Base-by-base conservation (phyloP, 495 filamentous ascomycete genomes). In the Penicillium atrosanguineum region DNA sequence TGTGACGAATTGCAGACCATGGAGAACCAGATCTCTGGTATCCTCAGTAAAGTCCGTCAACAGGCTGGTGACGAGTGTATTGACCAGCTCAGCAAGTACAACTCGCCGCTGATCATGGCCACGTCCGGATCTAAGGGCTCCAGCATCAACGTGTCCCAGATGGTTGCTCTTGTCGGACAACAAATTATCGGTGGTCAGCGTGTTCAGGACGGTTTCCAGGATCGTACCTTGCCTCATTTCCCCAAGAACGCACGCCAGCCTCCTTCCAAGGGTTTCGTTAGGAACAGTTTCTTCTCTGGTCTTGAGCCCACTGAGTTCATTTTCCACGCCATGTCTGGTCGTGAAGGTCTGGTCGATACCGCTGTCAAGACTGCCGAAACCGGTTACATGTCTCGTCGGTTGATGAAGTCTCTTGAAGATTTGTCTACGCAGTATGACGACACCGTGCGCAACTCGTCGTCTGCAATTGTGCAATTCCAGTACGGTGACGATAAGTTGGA, bases 311-410 rank as follows among this genome's bases (percentile, higher is more conserved):
- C 85, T 0, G 94, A 98, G 64, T 97, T 98, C 72, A 83, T 97
- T 54, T 97, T 98, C 76, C 94, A 98, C 79, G 94, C 94, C 54
- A 96, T 97, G 75, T 94, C 90, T 39, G 94, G 94, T 65, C 88
- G 94, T 84, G 94, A 96, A 83, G 94, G 94, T 82, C 76, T 98
- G 56, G 92, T 98, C 60, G 94, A 98, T 83, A 98, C 94, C n/a
- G 94, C 94, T 29, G 94, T 98, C 72, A 98, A 98, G 76, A 98
- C 94, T 15, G 94, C 94, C 25, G 94, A 98, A 70, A 98, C 94
- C 6, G 94, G 94, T 48, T 98, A 98, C 74, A 98, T 98, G 95
- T 97, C 92, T 53, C 85, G 94, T 73, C 87, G 94, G 39, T 69
- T 98, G 69, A 97, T 98, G 94, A 98, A 98, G 73, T 94, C 89